Percentiles rank a stretch among this genome's conserved stretches.
Evolutionary conservation across 768 basidiomycete species (phyloP).

Genomic region (Lanmaoa pseudosensibilis): DNA sequence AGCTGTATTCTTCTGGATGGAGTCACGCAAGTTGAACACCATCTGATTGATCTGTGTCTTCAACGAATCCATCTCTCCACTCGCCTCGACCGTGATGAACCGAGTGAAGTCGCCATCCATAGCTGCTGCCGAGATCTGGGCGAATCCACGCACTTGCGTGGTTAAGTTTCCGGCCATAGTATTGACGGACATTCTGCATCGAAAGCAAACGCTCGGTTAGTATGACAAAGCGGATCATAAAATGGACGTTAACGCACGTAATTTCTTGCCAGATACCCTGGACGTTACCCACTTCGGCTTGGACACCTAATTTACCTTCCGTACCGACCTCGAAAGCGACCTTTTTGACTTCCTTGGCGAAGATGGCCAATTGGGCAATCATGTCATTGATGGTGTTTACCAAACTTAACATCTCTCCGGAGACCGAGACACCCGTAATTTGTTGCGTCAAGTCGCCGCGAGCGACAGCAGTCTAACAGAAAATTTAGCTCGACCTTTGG

Average conservation of each 20-base stretch:
- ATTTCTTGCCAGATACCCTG: conserved; percentile 99
- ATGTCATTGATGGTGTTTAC: conserved; percentile 97
- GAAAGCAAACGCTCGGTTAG: not conserved
- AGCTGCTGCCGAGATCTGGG: conserved; percentile 96
- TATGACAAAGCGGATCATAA: not conserved
- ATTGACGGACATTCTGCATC: conserved; percentile 83
- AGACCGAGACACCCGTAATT: conserved; percentile 87
- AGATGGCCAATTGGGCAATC: conserved; percentile 68
- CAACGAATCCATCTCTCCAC: conserved; percentile 98
- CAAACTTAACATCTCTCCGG: conserved; percentile 93
- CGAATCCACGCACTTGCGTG: conserved; percentile 98
- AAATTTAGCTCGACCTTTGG: not conserved
- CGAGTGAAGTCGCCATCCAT: conserved; percentile 99
- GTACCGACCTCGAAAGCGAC: conserved; percentile 98
- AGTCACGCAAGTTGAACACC: conserved; percentile 96
- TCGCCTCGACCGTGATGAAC: conserved; percentile 98
- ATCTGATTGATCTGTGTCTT: conserved; percentile 99
- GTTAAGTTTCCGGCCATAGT: conserved; percentile 96
- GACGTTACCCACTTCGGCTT: conserved; percentile 94
- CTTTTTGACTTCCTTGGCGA: conserved; percentile 84
- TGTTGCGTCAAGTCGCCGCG: conserved; percentile 92
- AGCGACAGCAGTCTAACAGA: conserved; percentile 79
- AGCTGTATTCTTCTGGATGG: conserved; percentile 97
- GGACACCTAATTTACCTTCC: conserved; percentile 97
- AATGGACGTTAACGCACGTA: conserved; percentile 58